Conservation (phyloP, 106 monocot genomes). For the Apostasia ramifera region DNA sequence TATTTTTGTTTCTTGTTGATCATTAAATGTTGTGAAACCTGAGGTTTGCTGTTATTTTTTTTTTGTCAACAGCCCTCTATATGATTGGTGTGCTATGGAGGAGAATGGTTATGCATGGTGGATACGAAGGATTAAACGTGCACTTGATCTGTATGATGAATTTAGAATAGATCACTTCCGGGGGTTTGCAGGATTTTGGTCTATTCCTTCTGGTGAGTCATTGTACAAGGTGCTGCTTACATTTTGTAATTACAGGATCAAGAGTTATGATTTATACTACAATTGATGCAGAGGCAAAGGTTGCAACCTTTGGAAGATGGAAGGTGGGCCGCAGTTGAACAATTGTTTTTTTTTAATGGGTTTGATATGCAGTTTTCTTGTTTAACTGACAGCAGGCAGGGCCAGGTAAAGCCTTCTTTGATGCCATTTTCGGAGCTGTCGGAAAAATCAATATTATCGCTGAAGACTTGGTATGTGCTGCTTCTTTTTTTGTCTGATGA, state of each 20-base stretch:
- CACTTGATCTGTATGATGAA: constrained; percentile 86
- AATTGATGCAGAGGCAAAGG: constrained; percentile 62
- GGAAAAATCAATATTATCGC: constrained; percentile 81
- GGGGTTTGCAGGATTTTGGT: constrained; percentile 91
- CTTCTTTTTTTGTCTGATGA: neutral
- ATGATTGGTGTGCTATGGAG: constrained; percentile 97
- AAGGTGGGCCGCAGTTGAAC: constrained; percentile 37
- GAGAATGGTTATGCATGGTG: constrained; percentile 85
- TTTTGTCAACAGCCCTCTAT: constrained; percentile 61
- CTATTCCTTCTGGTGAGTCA: constrained; percentile 72
- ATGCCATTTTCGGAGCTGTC: constrained; percentile 79
- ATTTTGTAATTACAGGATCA: neutral
- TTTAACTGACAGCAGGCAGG: constrained; percentile 74
- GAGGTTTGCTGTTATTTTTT: neutral
- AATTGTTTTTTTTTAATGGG: neutral
- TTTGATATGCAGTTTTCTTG: constrained; percentile 6
- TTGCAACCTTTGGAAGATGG: constrained; percentile 80
- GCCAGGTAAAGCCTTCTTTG: constrained; percentile 88
- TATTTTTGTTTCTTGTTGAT: too few relatives aligned
- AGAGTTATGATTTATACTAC: neutral
- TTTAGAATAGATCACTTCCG: constrained; percentile 98
- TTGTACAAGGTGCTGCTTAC: neutral
- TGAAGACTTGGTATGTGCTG: constrained; percentile 70
- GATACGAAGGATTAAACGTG: constrained; percentile 90
- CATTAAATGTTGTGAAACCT: too few relatives aligned